Conservation (phyloP, 176 grass and related monocot species). For the Aegilops sharonensis region DNA sequence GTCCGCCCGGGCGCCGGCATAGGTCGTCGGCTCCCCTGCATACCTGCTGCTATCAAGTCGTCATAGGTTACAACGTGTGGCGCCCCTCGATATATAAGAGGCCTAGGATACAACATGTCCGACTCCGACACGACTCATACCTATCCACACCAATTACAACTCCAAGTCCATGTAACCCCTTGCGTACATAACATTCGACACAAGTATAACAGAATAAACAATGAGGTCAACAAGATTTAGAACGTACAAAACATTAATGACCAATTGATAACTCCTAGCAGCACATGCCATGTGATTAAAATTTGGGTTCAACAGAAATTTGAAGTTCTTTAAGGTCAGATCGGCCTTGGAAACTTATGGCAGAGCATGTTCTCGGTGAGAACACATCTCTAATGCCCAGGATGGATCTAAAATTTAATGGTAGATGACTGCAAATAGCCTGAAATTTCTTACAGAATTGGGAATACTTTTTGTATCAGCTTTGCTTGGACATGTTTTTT, state of each 20-base stretch:
- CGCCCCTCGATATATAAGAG: too few relatives aligned
- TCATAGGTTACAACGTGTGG: too few relatives aligned
- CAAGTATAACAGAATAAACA: neutral
- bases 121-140: too few relatives aligned
- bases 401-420: neutral
- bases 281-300: neutral
- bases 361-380: neutral
- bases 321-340: constrained; percentile 3
- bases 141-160: too few relatives aligned
- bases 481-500: neutral
- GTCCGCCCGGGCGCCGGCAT: too few relatives aligned
- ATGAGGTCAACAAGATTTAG: constrained; percentile 5
- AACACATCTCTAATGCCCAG: neutral
- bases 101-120: too few relatives aligned
- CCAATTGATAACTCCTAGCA: neutral
- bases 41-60: too few relatives aligned
- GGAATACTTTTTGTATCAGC: neutral
- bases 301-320: neutral
- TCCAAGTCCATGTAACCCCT: too few relatives aligned
- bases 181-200: too few relatives aligned
- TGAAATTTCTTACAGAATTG: neutral
- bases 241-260: neutral
- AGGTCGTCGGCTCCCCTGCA: too few relatives aligned
- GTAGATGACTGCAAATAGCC: neutral
- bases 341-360: neutral